Base-by-base conservation (phyloP, 1,284 basidiomycete species). In the Farysia itapuensis region DNA sequence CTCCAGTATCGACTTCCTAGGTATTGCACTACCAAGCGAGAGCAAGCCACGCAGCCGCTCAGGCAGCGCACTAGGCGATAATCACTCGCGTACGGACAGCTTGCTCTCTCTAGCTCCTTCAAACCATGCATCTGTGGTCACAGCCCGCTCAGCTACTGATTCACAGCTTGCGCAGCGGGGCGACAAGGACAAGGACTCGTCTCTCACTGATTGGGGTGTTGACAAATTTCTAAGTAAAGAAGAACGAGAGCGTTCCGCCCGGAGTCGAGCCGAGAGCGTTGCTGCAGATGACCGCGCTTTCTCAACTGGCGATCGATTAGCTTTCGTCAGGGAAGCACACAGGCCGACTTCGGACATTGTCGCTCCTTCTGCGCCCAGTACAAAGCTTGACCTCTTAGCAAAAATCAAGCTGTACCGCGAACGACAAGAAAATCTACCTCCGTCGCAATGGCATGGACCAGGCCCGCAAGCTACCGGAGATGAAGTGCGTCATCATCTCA, bases 321-420 rank as follows among this genome's bases (percentile, higher is more conserved):
- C 51, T 15, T 42, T 49, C 16, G 50, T 49, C n/a, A 35, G 45
- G 9, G 29, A 42, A 5, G 35, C 15, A 9, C 11, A 16, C 18
- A 33, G 9, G 31, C 30, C 23, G 16, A 56, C 58, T 0, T 9
- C 52, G 12, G 58, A 63, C 15, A 30, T 35, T 11, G 16, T 36
- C 2, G 29, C 47, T n/a, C 14, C 35, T 2, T 14, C 35, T 9
- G 23, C 18, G n/a, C 21, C 33, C 2, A 53, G 12, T 14, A 23
- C 63, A 1, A 52, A 67, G 29, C 43, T 59, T 18, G 57, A 60
- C 22, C 50, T 71, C 14, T 43, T 71, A 16, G 66, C 66, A 15
- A 51, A 52, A 34, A 71, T 71, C 60, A 71, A 71, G 44, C 43
- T 70, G 16, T 71, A 71, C 30, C 43, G 68, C 39, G 68, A 69